Evolutionary conservation across 345 rosid species (phyloP).

Genomic region (rapeseed (Brassica napus)): Da-Ae NC_063446.1:5409001-5409500

Average conservation of each 20-base stretch:
- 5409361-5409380: no score
- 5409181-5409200: neutral
- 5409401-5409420: neutral
- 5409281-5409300: slow-evolving; percentile 62
- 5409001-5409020: slow-evolving; percentile 48
- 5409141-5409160: slow-evolving; percentile 46
- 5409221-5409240: slow-evolving; percentile 9
- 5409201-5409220: slow-evolving; percentile 32
- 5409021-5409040: slow-evolving; percentile 52
- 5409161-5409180: neutral
- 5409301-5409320: slow-evolving; percentile 58
- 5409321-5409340: slow-evolving; percentile 68
- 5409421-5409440: slow-evolving; percentile 49
- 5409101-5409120: slow-evolving; percentile 62
- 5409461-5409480: slow-evolving; percentile 66
- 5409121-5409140: slow-evolving; percentile 59
- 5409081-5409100: slow-evolving; percentile 38
- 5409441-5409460: slow-evolving; percentile 63
- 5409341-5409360: slow-evolving; percentile 30
- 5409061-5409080: slow-evolving; percentile 36
- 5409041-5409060: slow-evolving; percentile 68
- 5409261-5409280: slow-evolving; percentile 63
- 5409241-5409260: slow-evolving; percentile 52
- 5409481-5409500: slow-evolving; percentile 59
- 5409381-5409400: no score